Conservation (phyloP, 2,329 filamentous ascomycete species). For the Alternaria longipes region DNA sequence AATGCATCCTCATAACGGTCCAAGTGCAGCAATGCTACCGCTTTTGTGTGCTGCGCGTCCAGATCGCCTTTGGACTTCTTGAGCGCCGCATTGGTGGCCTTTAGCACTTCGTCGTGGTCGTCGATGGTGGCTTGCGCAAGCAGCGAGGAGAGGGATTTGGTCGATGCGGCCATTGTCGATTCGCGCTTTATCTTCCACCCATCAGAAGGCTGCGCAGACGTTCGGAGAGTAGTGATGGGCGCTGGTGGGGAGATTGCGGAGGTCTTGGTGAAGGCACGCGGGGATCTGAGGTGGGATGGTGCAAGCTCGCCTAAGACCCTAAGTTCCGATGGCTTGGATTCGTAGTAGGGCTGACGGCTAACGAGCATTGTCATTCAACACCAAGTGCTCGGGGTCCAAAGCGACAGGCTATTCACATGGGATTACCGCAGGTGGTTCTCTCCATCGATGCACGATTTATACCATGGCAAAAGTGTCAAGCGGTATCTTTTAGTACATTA, state of each 20-base stretch:
- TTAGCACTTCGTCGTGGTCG: constrained; percentile 79
- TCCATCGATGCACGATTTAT: background rate
- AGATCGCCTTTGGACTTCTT: constrained; percentile 67
- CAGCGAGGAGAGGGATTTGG: constrained; percentile 62
- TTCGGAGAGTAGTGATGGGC: constrained; percentile 7
- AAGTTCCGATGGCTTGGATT: constrained; percentile 17
- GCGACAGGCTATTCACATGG: background rate
- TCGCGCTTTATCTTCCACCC: constrained; percentile 31
- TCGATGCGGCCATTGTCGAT: constrained; percentile 51
- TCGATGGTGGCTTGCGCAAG: constrained; percentile 67
- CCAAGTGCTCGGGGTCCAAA: background rate
- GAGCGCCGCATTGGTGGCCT: constrained; percentile 66
- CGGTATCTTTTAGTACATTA: background rate
- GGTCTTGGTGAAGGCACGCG: constrained; percentile 37
- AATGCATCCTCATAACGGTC: constrained; percentile 84
- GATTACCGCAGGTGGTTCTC: background rate
- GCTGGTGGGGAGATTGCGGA: constrained; percentile 32
- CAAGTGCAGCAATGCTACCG: constrained; percentile 80
- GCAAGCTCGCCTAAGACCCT: constrained; percentile 36
- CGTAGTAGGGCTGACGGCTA: constrained; percentile 16
- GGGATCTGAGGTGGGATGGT: constrained; percentile 40
- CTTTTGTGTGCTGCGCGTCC: constrained; percentile 72
- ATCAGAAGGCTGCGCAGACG: constrained; percentile 26
- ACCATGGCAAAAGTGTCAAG: background rate
- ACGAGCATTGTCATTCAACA: background rate